phyloP scores from a whole-genome alignment of 1,284 basidiomycete species.

The Trametes polyzona region DNA sequence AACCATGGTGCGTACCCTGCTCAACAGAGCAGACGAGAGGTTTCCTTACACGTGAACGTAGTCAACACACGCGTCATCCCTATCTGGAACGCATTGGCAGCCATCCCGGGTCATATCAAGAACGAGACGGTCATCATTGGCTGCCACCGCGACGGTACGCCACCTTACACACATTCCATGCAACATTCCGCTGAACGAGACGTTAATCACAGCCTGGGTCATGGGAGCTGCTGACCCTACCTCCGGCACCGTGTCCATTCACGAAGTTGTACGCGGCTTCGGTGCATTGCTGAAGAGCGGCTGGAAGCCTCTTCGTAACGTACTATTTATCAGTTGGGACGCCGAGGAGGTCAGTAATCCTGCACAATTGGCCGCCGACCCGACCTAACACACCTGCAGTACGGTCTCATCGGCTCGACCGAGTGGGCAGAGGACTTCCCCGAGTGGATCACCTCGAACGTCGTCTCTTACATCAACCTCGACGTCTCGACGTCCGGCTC shows the following conservation, averaged over 20 bases:
- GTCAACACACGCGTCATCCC: slow-evolving; percentile 83
- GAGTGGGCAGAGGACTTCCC: slow-evolving; percentile 92
- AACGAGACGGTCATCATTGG: slow-evolving; percentile 89
- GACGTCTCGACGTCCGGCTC: slow-evolving; percentile 77
- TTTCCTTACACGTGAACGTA: slow-evolving; percentile 20
- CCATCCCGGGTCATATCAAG: slow-evolving; percentile 87
- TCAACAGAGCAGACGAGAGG: background rate
- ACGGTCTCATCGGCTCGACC: slow-evolving; percentile 86
- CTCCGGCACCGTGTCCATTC: slow-evolving; percentile 85
- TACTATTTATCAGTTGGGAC: slow-evolving; percentile 92
- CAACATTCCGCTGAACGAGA: background rate
- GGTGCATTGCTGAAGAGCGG: slow-evolving; percentile 73
- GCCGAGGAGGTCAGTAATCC: slow-evolving; percentile 74
- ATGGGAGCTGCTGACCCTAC: slow-evolving; percentile 86
- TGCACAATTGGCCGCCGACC: no score
- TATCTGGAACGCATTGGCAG: slow-evolving; percentile 88
- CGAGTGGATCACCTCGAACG: slow-evolving; percentile 76
- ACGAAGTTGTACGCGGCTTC: slow-evolving; percentile 85
- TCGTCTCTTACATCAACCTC: slow-evolving; percentile 89
- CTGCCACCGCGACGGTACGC: slow-evolving; percentile 82
- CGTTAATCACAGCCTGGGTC: slow-evolving; percentile 38
- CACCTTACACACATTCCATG: background rate
- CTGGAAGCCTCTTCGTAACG: slow-evolving; percentile 89
- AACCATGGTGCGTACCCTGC: slow-evolving; percentile 56
- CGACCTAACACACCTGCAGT: slow-evolving; percentile 44